Evolutionary conservation across 2,329 filamentous ascomycete genomes (phyloP).

Genomic region (Ophiostoma ips): DNA sequence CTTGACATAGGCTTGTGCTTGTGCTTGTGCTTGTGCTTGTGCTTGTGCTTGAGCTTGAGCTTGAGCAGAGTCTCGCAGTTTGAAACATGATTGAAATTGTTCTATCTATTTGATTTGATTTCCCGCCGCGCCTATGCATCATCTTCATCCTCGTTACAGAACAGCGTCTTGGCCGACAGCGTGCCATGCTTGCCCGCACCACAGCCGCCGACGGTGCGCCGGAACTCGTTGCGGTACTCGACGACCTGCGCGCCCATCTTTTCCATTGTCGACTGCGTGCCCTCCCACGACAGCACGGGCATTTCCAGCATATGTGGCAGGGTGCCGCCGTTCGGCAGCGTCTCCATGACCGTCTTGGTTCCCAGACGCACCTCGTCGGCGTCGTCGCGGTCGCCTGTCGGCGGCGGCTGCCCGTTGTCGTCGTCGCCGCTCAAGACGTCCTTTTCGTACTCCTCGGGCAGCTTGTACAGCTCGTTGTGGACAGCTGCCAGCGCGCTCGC

Average conservation of each 20-base stretch:
- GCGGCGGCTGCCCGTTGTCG: neutral
- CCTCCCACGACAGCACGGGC: conserved; percentile 52
- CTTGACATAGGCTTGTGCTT: neutral
- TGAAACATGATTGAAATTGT: neutral
- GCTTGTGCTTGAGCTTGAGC: too few species aligned
- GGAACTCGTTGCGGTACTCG: conserved; percentile 45
- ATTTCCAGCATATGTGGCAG: conserved; percentile 32
- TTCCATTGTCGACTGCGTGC: conserved; percentile 28
- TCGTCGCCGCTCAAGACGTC: conserved; percentile 14
- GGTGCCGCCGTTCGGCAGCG: conserved; percentile 29
- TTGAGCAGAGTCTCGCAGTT: too few species aligned
- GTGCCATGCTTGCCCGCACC: conserved; percentile 19
- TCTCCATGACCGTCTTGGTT: conserved; percentile 35
- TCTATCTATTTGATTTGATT: too few species aligned
- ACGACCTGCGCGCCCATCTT: conserved; percentile 30
- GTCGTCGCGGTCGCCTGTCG: conserved; percentile 14
- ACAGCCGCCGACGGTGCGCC: conserved; percentile 55
- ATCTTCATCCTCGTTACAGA: conserved; percentile 4
- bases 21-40: too few species aligned
- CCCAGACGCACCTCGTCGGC: conserved; percentile 20
- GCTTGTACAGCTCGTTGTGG: conserved; percentile 59
- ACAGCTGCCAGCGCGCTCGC: conserved; percentile 50
- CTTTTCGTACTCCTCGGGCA: conserved; percentile 52
- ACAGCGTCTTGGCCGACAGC: conserved; percentile 8
- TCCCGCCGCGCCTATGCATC: neutral